Evolutionary conservation across 108 stramenopile genomes (phyloP).

Genomic region (Ochromonas danica): DNA sequence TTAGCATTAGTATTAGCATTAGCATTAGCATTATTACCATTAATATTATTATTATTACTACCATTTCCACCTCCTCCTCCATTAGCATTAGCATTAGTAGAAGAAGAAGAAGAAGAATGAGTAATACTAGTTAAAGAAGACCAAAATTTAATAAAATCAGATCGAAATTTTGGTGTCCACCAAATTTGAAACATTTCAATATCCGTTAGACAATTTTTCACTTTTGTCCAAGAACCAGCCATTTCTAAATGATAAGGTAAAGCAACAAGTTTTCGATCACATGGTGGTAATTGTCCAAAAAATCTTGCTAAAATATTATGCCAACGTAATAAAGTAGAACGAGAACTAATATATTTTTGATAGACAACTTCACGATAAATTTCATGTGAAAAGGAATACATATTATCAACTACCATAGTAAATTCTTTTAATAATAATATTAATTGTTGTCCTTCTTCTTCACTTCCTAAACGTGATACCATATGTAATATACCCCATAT

Average conservation of each 20-base stretch:
- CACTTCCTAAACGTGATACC: conserved; percentile 38
- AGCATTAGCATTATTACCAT: neutral
- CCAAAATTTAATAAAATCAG: conserved; percentile 58
- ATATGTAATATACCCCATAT: conserved; percentile 57
- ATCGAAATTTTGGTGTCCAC: conserved; percentile 53
- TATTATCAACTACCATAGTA: conserved; percentile 53
- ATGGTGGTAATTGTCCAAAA: conserved; percentile 45
- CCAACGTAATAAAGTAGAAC: conserved; percentile 43
- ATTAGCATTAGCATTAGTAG: neutral
- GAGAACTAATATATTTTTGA: conserved; percentile 52
- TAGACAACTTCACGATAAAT: conserved; percentile 54
- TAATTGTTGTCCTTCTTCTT: conserved; percentile 42
- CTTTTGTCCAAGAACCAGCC: conserved; percentile 53
- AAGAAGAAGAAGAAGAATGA: neutral
- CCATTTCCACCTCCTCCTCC: neutral
- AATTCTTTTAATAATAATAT: conserved; percentile 49
- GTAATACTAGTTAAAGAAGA: conserved; percentile 53
- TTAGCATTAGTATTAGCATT: neutral
- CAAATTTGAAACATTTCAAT: conserved; percentile 55
- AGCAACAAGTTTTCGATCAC: conserved; percentile 52
- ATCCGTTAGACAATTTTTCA: conserved; percentile 56
- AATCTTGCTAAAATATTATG: conserved; percentile 50
- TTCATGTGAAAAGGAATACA: conserved; percentile 53
- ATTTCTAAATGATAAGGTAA: conserved; percentile 59
- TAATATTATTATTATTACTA: neutral